Percentiles rank a stretch among this genome's conserved stretches.
Conservation (phyloP, 257 asterid species). For the Apocynum venetum region DNA sequence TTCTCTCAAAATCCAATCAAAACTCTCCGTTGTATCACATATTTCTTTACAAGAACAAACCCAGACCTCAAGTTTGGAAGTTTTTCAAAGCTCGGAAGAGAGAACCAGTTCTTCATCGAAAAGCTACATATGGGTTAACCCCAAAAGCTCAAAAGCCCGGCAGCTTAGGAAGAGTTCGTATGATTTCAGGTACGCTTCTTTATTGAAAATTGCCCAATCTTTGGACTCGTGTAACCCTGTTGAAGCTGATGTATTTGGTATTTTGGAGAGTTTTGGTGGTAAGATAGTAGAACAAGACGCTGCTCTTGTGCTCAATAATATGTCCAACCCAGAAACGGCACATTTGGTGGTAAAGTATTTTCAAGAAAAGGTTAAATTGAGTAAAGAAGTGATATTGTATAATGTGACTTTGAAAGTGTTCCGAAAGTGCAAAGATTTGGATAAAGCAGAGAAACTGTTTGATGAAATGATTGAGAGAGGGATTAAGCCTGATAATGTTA, state of each 20-base stretch:
- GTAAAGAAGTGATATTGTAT: conserved; percentile 52
- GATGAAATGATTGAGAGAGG: conserved; percentile 64
- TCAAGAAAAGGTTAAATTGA: conserved; percentile 30
- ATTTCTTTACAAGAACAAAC: conserved; percentile 40
- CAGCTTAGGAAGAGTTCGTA: conserved; percentile 43
- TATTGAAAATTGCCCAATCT: conserved; percentile 44
- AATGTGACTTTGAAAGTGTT: conserved; percentile 79
- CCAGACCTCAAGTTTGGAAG: conserved; percentile 18
- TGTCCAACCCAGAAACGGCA: conserved; percentile 60
- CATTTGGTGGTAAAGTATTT: conserved; percentile 50
- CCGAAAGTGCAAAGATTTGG: conserved; percentile 59
- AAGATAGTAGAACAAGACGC: conserved; percentile 57
- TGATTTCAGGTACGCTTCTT: conserved; percentile 62
- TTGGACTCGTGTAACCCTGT: conserved; percentile 51
- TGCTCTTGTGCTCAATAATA: conserved; percentile 57
- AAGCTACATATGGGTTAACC: conserved; percentile 72
- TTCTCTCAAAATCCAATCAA: conserved; percentile 30
- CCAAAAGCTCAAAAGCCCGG: conserved; percentile 62
- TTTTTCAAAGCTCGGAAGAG: conserved; percentile 28
- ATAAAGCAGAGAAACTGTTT: conserved; percentile 56
- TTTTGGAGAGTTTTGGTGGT: conserved; percentile 40
- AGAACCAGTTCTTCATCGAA: conserved; percentile 36
- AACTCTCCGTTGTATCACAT: conserved; percentile 13
- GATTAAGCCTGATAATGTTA: conserved; percentile 69
- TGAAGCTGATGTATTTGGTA: conserved; percentile 34